phyloP scores from a whole-genome alignment of 441 rosid species.

The Adansonia rubrostipa region DNA sequence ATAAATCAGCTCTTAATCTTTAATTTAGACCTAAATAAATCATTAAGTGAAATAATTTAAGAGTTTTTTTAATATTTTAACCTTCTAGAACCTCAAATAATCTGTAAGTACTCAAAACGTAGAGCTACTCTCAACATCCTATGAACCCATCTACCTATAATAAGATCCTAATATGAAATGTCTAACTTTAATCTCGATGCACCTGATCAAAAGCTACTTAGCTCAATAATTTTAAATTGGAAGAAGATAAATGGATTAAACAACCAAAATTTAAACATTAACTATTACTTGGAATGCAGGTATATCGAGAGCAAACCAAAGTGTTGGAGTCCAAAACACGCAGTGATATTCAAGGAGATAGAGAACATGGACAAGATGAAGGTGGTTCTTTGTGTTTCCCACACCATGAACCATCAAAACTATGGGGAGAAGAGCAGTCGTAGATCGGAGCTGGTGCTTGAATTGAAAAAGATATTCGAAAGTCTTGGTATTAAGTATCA shows the following conservation, averaged over 20 bases:
- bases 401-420: constrained; percentile 60
- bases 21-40: too few relatives aligned
- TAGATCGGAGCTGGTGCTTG: constrained; percentile 47
- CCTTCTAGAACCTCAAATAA: too few relatives aligned
- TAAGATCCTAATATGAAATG: background rate
- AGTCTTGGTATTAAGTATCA: constrained; percentile 44
- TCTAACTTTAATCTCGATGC: background rate
- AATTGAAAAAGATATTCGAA: constrained; percentile 54
- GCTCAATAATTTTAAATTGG: background rate
- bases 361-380: constrained; percentile 52
- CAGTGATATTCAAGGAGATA: constrained; percentile 44
- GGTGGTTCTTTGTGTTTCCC: constrained; percentile 37
- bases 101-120: background rate
- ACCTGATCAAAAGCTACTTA: background rate
- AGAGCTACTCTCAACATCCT: background rate
- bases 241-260: too few relatives aligned
- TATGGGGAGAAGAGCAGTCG: constrained; percentile 45
- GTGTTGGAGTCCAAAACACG: constrained; percentile 49
- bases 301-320: constrained; percentile 50
- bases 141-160: background rate
- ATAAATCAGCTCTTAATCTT: too few relatives aligned
- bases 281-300: constrained; percentile 29
- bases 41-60: too few relatives aligned
- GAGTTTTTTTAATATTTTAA: too few relatives aligned
- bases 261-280: background rate